Base-by-base conservation (phyloP, 2,329 filamentous ascomycete species). In the Cyclaneusma minus region DNA sequence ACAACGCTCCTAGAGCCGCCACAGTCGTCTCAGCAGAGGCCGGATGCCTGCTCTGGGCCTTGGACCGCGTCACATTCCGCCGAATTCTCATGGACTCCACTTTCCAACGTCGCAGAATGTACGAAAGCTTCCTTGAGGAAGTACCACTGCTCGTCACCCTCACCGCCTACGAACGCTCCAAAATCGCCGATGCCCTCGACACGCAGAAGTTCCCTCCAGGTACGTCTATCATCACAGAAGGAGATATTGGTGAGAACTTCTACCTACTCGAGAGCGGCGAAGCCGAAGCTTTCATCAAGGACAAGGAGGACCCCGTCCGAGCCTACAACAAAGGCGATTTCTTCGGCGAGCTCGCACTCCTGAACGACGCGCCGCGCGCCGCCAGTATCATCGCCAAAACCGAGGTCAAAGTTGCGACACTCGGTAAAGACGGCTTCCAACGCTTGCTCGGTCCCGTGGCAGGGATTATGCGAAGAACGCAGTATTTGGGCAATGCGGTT, bases 21-120 rank as follows among this genome's bases (percentile, higher is more conserved):
- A 95, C 89, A 0, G 82, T 98, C 33, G 68, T 91, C 34, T 92
- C 82, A 16, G 73, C 77, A 8, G 81, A 91, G 43, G 50, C 75
- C 3, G 58, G 67, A 17, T 85, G 79, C 44, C 85, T 78, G 3
- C 65, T 98, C 7, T 98, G 89, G 89, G 84, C 84, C 12, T 64
- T 98, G 26, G 89, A 98, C 49, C 82, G 89, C 28, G 67, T 94
- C 35, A 98, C 89, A 7, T 98, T 98, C 65, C 83, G 89, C 41
- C 81, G 89, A 34, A 95, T 98, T 37, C 64, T 98, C 35, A 94
- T 98, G 85, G 87, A 95, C 56, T 91, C 82, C 20, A 92, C 89
- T 3, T 95, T 94, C 58, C 82, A 91, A 42, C 80, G 87, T 30
- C 76, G 89, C 41, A 80, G 87, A 44, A 87, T 95, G 75, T 95